Evolutionary conservation across 768 basidiomycete species (phyloP), one percentile per base, ranked within the genome.

Genomic region (Kockovaella imperatae): DNA sequence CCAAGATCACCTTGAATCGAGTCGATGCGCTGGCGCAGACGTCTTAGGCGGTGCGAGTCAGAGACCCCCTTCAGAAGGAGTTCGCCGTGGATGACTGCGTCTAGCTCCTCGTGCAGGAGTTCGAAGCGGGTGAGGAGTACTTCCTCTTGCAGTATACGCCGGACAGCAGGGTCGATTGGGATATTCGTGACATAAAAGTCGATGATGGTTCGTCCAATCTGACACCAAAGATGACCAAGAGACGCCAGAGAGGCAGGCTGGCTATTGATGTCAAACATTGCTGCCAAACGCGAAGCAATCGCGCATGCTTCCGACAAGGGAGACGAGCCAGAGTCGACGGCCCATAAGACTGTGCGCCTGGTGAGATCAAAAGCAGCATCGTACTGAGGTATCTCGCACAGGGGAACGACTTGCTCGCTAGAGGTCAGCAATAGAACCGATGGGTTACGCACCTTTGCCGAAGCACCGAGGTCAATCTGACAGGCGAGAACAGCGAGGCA

Each of bases 141-240:
- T 30, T 61, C 61, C 10, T 45, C 49, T 2, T 49, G 26, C 15
- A 67, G 46, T 4, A 47, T 38, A n/a, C 59, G 44, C 21, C 60
- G 51, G 6, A 80, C 81, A 5, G 83, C 81, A 23, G 95, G 95
- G 67, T 99, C 95, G 41, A 96, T 72, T 2, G 91, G 88, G 1
- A 79, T 73, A 66, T 87, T 78, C 0, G 95, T 89, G 31, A 97
- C 75, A 62, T 83, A 83, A 17, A 91, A 77, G 3, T 82, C 75
- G 20, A 88, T 65, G 21, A 90, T 69, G 45, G 82, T 56, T 15
- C 75, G 75, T 36, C 79, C 77, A 41, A 86, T 62, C 1, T 76
- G 77, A 26, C 87, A 73, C 81, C 83, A 91, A 35, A 74, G 68
- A 17, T 64, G n/a, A n/a, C n/a, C n/a, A n/a, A n/a, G 36, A 7